phyloP scores from a whole-genome alignment of 108 stramenopile genomes.

The Nannochloropsis oceanica region DNA sequence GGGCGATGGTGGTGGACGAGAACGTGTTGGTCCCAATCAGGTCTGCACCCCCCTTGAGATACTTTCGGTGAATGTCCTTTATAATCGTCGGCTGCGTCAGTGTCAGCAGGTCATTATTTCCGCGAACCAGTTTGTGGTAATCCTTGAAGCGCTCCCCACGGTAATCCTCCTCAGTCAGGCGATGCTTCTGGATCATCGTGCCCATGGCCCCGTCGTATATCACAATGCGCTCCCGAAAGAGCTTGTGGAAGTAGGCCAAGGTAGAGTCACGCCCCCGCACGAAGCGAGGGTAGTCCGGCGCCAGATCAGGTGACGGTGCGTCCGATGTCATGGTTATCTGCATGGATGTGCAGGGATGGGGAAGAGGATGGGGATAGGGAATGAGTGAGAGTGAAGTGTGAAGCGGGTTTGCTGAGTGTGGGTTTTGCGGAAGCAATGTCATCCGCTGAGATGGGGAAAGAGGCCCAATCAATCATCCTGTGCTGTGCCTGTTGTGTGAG shows the following conservation, averaged over 20 bases:
- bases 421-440: too few species aligned
- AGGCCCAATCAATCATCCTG: too few species aligned
- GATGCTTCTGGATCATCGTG: conserved; percentile 98
- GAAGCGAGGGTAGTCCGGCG: background rate
- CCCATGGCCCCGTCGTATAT: conserved; percentile 99
- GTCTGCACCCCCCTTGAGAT: conserved; percentile 79
- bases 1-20: conserved; percentile 90
- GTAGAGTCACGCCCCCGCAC: conserved; percentile 1
- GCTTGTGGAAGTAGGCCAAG: conserved; percentile 26
- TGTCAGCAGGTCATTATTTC: conserved; percentile 95
- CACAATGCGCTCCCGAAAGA: conserved; percentile 47
- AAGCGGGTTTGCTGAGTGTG: too few species aligned
- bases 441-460: too few species aligned
- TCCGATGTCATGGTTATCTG: background rate
- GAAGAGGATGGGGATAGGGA: too few species aligned
- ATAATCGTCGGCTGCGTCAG: conserved; percentile 89
- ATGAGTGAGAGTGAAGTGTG: too few species aligned
- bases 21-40: conserved; percentile 97
- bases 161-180: conserved; percentile 80
- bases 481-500: too few species aligned
- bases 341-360: too few species aligned
- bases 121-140: conserved; percentile 77
- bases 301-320: background rate
- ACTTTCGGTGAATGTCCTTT: conserved; percentile 74
- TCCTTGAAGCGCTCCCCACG: conserved; percentile 86